Conservation (phyloP, 805 yeast genomes). For the Geotrichum ghanense region DNA sequence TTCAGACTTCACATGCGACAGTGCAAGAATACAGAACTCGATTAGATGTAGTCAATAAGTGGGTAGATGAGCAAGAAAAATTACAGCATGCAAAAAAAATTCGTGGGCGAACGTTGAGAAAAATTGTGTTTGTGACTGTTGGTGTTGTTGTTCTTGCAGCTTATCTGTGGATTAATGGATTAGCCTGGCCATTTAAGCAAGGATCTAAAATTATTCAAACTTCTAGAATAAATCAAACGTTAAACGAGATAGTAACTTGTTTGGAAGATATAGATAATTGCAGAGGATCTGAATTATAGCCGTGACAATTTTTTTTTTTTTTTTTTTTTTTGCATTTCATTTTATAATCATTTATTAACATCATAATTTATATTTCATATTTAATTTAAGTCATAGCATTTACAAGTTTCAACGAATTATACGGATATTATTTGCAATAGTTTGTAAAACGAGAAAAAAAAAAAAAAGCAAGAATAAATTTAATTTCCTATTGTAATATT, state of each 20-base stretch:
- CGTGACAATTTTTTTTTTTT: too few relatives aligned
- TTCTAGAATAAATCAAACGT: background rate
- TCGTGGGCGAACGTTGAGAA: background rate
- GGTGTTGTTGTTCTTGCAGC: background rate
- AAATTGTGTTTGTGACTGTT: background rate
- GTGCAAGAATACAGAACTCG: background rate
- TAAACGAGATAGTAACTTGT: background rate
- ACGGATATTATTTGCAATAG: too few relatives aligned
- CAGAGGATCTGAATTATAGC: background rate
- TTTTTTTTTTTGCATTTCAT: too few relatives aligned
- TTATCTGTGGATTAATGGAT: background rate
- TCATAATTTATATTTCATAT: too few relatives aligned
- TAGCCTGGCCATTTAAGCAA: background rate
- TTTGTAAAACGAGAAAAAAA: too few relatives aligned
- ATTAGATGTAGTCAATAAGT: background rate
- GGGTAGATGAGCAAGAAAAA: background rate
- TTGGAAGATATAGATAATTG: conserved; percentile 1
- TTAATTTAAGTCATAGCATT: too few relatives aligned
- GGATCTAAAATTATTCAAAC: background rate
- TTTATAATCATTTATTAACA: too few relatives aligned
- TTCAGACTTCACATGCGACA: background rate
- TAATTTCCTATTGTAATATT: too few relatives aligned
- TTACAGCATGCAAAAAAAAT: background rate
- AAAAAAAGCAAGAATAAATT: too few relatives aligned
- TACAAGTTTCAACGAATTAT: too few relatives aligned